These are phyloP conservation scores for Prunus davidiana DNA, from an alignment of 306 rosid species.

Conservation along the genomic window DNA sequence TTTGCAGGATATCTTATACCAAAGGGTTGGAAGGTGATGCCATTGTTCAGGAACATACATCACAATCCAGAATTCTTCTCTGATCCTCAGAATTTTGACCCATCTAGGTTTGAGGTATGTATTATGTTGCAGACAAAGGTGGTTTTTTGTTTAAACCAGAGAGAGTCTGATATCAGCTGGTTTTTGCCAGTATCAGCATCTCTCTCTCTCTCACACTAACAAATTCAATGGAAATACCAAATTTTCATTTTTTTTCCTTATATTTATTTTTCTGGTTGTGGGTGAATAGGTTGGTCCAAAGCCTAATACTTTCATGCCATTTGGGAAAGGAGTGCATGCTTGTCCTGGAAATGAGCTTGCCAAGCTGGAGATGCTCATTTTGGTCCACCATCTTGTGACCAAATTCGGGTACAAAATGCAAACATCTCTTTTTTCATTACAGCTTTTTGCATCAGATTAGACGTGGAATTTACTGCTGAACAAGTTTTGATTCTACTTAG, in stretches of 20 bases:
- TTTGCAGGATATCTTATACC: conserved; percentile 80
- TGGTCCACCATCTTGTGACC: conserved; percentile 72
- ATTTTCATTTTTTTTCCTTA: background rate
- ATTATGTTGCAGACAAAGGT: background rate
- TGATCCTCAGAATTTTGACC: conserved; percentile 72
- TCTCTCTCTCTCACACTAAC: background rate
- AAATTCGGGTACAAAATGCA: conserved; percentile 48
- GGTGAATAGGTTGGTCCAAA: conserved; percentile 53
- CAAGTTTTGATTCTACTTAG: no score
- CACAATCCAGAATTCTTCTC: conserved; percentile 72
- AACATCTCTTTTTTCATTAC: background rate
- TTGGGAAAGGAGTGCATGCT: conserved; percentile 83
- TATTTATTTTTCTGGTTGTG: conserved; percentile 4
- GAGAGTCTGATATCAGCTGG: background rate
- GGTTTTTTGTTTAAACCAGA: no score
- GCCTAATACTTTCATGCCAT: conserved; percentile 82
- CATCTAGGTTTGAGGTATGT: conserved; percentile 87
- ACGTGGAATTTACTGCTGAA: no score
- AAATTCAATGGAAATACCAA: background rate
- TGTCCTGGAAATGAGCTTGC: conserved; percentile 96
- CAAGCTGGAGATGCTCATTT: conserved; percentile 67
- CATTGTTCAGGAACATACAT: conserved; percentile 88
- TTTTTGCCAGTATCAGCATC: background rate
- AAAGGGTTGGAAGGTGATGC: conserved; percentile 99
- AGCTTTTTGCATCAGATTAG: no score